A percentile compares a stretch with the other conserved stretches of the same genome.
Conservation (phyloP, 2,329 filamentous ascomycete species). For the Rhynchosporium agropyri region DNA sequence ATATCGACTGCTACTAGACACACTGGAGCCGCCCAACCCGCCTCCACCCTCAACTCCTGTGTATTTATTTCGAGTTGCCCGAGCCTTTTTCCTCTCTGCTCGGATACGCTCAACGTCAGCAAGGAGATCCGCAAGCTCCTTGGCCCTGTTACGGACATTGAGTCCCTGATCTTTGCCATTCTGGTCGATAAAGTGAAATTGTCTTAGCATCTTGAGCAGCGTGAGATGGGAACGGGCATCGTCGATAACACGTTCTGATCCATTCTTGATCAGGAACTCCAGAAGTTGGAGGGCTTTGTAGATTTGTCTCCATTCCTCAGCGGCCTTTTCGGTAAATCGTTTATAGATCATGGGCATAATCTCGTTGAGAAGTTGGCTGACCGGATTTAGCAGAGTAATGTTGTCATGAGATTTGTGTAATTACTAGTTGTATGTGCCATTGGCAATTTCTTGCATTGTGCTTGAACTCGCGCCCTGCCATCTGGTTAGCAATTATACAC, state of each 20-base stretch:
- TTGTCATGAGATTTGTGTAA: conserved; percentile 43
- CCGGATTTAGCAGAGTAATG: conserved; percentile 25
- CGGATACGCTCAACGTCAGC: conserved; percentile 88
- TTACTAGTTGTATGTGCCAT: conserved; percentile 97
- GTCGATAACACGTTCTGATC: conserved; percentile 95
- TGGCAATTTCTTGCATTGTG: conserved; percentile 95
- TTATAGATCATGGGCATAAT: conserved; percentile 99
- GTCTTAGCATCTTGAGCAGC: conserved; percentile 94
- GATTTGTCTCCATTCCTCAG: conserved; percentile 98
- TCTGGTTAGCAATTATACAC: conserved; percentile 22
- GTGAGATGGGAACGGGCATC: conserved; percentile 95
- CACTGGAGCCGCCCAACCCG: conserved; percentile 58
- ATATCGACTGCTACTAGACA: conserved; percentile 57
- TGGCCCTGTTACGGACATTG: conserved; percentile 95
- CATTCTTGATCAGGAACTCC: conserved; percentile 97
- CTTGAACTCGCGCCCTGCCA: conserved; percentile 34
- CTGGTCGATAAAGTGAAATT: conserved; percentile 94
- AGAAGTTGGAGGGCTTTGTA: conserved; percentile 98
- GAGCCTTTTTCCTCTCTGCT: conserved; percentile 83
- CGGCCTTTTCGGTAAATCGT: conserved; percentile 96
- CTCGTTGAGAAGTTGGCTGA: conserved; percentile 92
- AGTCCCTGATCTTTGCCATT: conserved; percentile 99
- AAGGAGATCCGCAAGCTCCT: conserved; percentile 92
- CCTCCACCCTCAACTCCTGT: conserved; percentile 87
- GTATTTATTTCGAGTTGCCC: conserved; percentile 90